Evolutionary conservation across 1,139 yeast genomes (phyloP).

Genomic region (Zhuliangozyma parablackwelliae): DNA sequence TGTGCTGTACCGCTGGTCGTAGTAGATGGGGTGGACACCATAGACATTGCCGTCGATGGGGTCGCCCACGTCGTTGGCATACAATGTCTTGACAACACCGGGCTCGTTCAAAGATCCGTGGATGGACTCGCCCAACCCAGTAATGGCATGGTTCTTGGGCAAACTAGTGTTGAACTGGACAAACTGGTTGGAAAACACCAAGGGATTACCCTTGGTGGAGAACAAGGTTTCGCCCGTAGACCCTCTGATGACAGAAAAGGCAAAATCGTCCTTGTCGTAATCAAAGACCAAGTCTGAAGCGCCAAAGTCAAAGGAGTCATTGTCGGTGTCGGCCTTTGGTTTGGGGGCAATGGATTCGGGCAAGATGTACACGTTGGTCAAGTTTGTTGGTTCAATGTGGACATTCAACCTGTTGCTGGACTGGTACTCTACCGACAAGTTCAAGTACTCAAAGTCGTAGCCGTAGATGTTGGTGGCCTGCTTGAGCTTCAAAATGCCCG

Average conservation of each 20-base stretch:
- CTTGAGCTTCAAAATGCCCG: slow-evolving; percentile 18
- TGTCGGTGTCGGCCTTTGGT: slow-evolving; percentile 12
- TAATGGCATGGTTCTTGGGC: slow-evolving; percentile 21
- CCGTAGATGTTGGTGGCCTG: slow-evolving; percentile 27
- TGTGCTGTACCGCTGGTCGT: slow-evolving; percentile 17
- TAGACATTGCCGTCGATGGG: slow-evolving; percentile 21
- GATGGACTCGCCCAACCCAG: slow-evolving; percentile 30
- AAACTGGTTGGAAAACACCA: slow-evolving; percentile 29
- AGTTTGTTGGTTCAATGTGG: slow-evolving; percentile 19
- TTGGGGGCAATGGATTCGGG: slow-evolving; percentile 20
- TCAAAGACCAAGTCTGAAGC: slow-evolving; percentile 18
- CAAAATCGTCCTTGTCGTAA: slow-evolving; percentile 17
- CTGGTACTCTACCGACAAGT: slow-evolving; percentile 25
- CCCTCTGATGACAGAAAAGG: slow-evolving; percentile 21
- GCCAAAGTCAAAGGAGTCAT: slow-evolving; percentile 8
- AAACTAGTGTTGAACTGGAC: slow-evolving; percentile 24
- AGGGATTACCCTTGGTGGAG: slow-evolving; percentile 18
- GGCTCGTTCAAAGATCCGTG: slow-evolving; percentile 24
- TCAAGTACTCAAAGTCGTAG: slow-evolving; percentile 21
- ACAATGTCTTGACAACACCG: slow-evolving; percentile 23
- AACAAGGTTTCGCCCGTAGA: slow-evolving; percentile 20
- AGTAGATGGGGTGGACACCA: slow-evolving; percentile 21
- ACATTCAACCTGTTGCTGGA: slow-evolving; percentile 19
- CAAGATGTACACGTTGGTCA: slow-evolving; percentile 21
- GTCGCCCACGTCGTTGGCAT: slow-evolving; percentile 19